Evolutionary conservation across 306 rosid genomes (phyloP), one percentile per base, ranked within the genome.

Genomic region (Cicer chorassanicum): DNA sequence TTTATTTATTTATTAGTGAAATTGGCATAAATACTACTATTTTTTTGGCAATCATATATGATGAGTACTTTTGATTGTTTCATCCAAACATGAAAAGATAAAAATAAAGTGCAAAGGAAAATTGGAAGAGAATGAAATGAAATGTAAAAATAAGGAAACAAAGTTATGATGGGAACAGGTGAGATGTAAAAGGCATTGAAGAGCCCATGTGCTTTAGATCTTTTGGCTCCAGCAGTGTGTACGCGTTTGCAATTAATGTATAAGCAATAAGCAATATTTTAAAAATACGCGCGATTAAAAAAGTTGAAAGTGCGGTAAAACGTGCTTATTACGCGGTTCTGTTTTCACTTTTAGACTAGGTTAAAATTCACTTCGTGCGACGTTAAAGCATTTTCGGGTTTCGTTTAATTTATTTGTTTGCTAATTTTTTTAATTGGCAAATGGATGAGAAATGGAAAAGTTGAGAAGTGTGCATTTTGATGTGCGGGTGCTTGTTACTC

Each of bases 171-270:
- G 57, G 55, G 41, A 51, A 70, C 13, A 46, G 66, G 55, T 80
- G 67, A 74, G 72, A 6, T 42, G 86, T 68, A 78, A 77, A 82
- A 40, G 16, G 85, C 81, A 84, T 87, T 89, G 91, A 89, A 86
- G 75, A 78, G 59, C 5, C 65, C 93, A 84, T 77, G 92, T 87
- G 92, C 41, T 75, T 42, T 74, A 62, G 81, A 80, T 80, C 81
- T 74, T 79, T 48, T 62, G 82, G 73, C 69, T 48, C 62, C 24
- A 29, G 63, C 87, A 71, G 50, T 1, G 50, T 1, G 42, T 55
- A 45, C 87, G 87, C 86, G 84, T 80, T 56, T 40, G 59, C 60
- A 70, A 74, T 78, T 19, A 84, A 64, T 19, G 51, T 10, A 18
- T 39, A 29, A 39, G 24, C 49, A 14, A 63, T 53, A 63, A 51